Base-by-base conservation (phyloP, 805 yeast genomes). In the Zygosaccharomyces pseudorouxii region DNA sequence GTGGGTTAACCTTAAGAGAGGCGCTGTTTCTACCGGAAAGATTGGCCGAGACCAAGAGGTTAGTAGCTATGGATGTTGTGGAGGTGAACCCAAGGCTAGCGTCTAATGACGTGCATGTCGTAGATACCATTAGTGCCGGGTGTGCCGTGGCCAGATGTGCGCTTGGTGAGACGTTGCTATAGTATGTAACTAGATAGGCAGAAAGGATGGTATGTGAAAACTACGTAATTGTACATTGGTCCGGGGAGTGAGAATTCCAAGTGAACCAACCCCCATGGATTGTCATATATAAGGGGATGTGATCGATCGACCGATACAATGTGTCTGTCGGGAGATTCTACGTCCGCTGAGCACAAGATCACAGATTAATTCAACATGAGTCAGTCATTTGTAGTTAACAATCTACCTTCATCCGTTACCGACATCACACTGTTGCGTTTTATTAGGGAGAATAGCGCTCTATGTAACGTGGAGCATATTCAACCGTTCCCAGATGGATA, bases 31-130 rank as follows among this genome's bases (percentile, higher is more conserved):
- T 92, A 46, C 93, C 90, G 52, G 99, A 92, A 71, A 93, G 92
- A 55, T 74, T 90, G 29, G 97, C 97, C 7, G 88, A 81, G 61
- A 80, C 95, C 23, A 97, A 97, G n/a, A 79, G 82, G 56, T 77
- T 92, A 53, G 82, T 83, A 9, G 93, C 95, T 10, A 72, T 92
- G 68, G 99, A 92, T 66, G 79, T 92, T 38, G 97, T 92, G 23
- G 99, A 92, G 70, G 86, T 90, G 55, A 92, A 92, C 70, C 98
- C 99, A 40, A 78, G 80, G 45, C 76, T 93, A 55, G 97, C 92
- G 7, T 79, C 79, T n/a, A 75, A 79, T 52, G 93, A 86, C 54
- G 70, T 72, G 42, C 90, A 88, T 59, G 81, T 86, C 14, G 68
- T 82, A 44, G 95, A 89, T 63, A 93, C 99, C 3, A 86, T 92